Evolutionary conservation across 371 early-diverging fungal species (phyloP), one percentile per base, ranked within the genome.

Genomic region (Mucor velutinosus): DNA sequence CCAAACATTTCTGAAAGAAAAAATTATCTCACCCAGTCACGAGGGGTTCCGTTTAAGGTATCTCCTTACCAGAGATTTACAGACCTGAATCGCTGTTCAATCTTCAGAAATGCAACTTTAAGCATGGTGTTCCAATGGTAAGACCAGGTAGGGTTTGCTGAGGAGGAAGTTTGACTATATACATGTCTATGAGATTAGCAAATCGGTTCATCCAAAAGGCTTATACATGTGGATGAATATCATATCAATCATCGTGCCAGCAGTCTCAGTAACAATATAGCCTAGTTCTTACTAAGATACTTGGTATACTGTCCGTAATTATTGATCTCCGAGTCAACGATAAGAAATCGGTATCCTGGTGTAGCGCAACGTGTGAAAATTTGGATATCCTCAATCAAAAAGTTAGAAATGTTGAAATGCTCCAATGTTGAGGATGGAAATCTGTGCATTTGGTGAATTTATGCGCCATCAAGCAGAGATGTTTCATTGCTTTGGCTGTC

Each of bases 21-120:
- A 51, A 51, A 51, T 51, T 51, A 51, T 51, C 25, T 21, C 12
- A 51, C 25, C 51, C 51, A 51, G 51, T 51, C 51, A 51, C 51
- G 51, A 51, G 51, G 1, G 5, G 12, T 51, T 51, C 51, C 25
- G 51, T 51, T 51, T 25, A 51, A 23, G 21, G 19, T 6, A 45
- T 43, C 1, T 4, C 33, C 17, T 43, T 45, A 45, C 45, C 45
- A 45, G 19, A n/a, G 45, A 45, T 45, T 45, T 45, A 45, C 45
- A n/a, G 45, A 45, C 45, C 19, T 17, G 8, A n/a, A 19, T 45
- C 17, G n/a, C 7, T n/a, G 45, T 19, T 5, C 5, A 45, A 4
- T 45, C 45, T 19, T 45, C n/a, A 19, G 19, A 45, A 45, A 45
- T 45, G 45, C 45, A 45, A 7, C 17, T 45, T n/a, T 7, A n/a